Evolutionary conservation across 1,284 basidiomycete genomes (phyloP), one percentile per base, ranked within the genome.

Genomic region (Moesziomyces aphidis): DNA sequence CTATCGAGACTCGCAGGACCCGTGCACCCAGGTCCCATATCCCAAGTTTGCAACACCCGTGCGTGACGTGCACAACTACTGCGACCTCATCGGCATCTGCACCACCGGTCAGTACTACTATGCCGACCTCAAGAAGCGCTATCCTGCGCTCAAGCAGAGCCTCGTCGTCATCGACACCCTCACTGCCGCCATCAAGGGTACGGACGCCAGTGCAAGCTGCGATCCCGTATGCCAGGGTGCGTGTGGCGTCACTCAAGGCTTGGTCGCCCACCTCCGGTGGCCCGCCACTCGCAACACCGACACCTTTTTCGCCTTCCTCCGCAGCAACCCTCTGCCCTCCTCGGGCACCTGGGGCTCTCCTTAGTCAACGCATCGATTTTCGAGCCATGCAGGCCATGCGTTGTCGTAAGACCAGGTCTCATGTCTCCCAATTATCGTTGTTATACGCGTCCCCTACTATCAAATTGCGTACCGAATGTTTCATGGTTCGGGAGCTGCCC

Each of bases 1-100:
- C 22, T 70, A 60, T 43, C 67, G 67, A 39, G 67, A 70, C 19
- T 60, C 52, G n/a, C 52, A 65, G 44, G 61, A 70, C n/a, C 67
- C 61, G 4, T 65, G 61, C 28, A 70, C 67, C 9, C 66, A 69
- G 26, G 48, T 52, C 2, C 56, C 66, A 1, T 58, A 54, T 39
- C 67, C 61, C 11, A 51, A 55, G 48, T 70, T 65, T 39, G 61
- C 61, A 2, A 71, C 64, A 5, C 59, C 58, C 2, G 52, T 60
- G 0, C 52, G 56, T 6, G 63, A 66, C 49, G 57, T 60, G 24
- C 63, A 66, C 63, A 66, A 66, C 53, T 55, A 60, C 57, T 66
- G 63, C 49, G 63, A 66, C 53, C 36, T 66, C 22, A 43, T 55
- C 49, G 63, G 63, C 39, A 60, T 60, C 52, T 66, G 63, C 63